Evolutionary conservation across 2,329 filamentous ascomycete species (phyloP), one percentile per base, ranked within the genome.

Genomic region (Paramyrothecium sp.): DNA sequence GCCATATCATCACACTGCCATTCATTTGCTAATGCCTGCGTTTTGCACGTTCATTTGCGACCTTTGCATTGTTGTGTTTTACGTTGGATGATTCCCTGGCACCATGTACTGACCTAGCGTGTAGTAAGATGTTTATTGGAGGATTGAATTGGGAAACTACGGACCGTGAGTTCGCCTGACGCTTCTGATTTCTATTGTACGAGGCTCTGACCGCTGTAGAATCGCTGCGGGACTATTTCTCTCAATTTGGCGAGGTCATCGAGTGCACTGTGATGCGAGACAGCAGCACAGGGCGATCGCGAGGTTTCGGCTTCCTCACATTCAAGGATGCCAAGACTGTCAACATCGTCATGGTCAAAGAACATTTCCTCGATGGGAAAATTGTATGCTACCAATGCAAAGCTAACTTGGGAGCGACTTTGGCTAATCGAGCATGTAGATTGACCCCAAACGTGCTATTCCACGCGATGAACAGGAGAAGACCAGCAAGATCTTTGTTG

Each of bases 201-300:
- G 26, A 30, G 26, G 38, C 13, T 16, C 60, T 65, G 58, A 62
- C 59, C 22, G 51, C 41, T 54, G 51, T 71, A 99, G 95, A 99
- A 81, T 98, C 95, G 8, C 84, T 99, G 26, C 91, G 92, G 65
- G 91, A 97, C 63, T 99, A 99, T 73, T 99, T 99, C 73, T 93
- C 94, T 13, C 92, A 98, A 67, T 99, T 97, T 71, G 95, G 95
- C 59, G 95, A 99, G 73, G 95, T 99, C 49, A 85, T 94, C 30
- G 95, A 99, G 78, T 98, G 95, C 73, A 99, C 95, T 17, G 95
- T 99, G n/a, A 99, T 99, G 95, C 87, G 95, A 63, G 95, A 99
- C 75, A 93, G 92, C 60, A 90, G 91, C 53, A 96, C 92, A 11
- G 95, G 95, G 48, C 88, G 95, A 61, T 98, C 95, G 30, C 87